phyloP scores from a whole-genome alignment of 116 monocot genomes.

The Phalaenopsis hybrid region DNA sequence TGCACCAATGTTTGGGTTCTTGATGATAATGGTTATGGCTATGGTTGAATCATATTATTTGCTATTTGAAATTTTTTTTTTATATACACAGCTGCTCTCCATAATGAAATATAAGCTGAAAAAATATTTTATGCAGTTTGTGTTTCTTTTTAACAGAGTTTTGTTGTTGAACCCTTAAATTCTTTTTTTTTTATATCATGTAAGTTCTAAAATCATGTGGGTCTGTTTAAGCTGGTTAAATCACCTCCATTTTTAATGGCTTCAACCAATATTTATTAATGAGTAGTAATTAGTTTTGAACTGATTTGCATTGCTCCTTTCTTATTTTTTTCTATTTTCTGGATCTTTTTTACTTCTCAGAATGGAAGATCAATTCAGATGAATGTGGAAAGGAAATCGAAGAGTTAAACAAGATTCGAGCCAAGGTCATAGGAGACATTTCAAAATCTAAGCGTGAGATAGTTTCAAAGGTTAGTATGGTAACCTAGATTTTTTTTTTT shows the following conservation, averaged over 20 bases:
- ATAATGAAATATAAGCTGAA: neutral
- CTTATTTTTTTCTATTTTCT: neutral
- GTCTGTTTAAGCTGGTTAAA: neutral
- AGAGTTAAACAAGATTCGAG: constrained; percentile 59
- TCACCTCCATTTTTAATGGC: neutral
- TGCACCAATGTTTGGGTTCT: neutral
- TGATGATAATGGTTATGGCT: neutral
- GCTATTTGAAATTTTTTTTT: neutral
- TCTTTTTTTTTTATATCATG: neutral
- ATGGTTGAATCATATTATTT: constrained; percentile 1
- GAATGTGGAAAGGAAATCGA: constrained; percentile 69
- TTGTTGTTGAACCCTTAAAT: neutral
- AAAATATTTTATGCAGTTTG: neutral
- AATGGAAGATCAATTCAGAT: constrained; percentile 79
- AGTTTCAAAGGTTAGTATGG: constrained; percentile 56
- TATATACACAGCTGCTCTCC: neutral
- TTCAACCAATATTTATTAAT: neutral
- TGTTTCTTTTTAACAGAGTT: neutral
- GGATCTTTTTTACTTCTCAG: constrained; percentile 23
- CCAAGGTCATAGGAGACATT: constrained; percentile 34
- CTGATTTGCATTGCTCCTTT: neutral
- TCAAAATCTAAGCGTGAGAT: constrained; percentile 77
- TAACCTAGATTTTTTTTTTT: neutral
- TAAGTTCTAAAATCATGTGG: neutral
- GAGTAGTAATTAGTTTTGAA: neutral